Percentiles rank a stretch among this genome's conserved stretches.
phyloP scores from a whole-genome alignment of 345 rosid genomes.

The Punica granatum region DNA sequence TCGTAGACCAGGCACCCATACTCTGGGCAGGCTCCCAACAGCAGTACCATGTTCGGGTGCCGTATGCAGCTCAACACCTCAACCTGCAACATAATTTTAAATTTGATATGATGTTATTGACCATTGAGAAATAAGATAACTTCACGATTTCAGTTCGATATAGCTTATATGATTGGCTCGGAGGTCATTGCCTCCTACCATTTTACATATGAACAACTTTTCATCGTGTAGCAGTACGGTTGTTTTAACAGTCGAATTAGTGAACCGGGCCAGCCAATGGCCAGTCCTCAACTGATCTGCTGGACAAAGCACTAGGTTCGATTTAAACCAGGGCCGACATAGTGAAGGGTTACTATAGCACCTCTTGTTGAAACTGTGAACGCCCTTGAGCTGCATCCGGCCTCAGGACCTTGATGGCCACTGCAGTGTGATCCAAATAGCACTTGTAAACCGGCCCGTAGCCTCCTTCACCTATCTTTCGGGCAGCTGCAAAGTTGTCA shows the following conservation, averaged over 20 bases:
- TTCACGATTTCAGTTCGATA: too few relatives aligned
- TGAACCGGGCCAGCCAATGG: not conserved
- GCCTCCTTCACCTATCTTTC: conserved; percentile 92
- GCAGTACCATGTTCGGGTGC: conserved; percentile 94
- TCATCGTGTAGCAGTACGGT: too few relatives aligned
- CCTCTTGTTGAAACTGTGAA: conserved; percentile 80
- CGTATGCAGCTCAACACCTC: conserved; percentile 75
- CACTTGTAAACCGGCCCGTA: conserved; percentile 80
- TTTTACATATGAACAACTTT: too few relatives aligned
- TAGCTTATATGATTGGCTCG: too few relatives aligned
- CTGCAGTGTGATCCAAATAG: conserved; percentile 59
- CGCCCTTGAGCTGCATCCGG: conserved; percentile 86
- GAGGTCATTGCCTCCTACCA: too few relatives aligned
- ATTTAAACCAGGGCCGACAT: not conserved
- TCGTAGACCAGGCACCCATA: conserved; percentile 85
- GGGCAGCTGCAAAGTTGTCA: conserved; percentile 34
- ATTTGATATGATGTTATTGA: not conserved
- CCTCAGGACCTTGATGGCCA: conserved; percentile 75
- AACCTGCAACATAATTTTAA: conserved; percentile 42
- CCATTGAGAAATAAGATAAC: too few relatives aligned
- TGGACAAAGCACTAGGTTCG: not conserved
- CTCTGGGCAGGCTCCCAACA: conserved; percentile 89
- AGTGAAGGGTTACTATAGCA: not conserved
- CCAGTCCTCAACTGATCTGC: too few relatives aligned
- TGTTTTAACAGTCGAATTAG: too few relatives aligned